Evolutionary conservation across 495 filamentous ascomycete species (phyloP).

Genomic region (Penicillium taxi): DNA sequence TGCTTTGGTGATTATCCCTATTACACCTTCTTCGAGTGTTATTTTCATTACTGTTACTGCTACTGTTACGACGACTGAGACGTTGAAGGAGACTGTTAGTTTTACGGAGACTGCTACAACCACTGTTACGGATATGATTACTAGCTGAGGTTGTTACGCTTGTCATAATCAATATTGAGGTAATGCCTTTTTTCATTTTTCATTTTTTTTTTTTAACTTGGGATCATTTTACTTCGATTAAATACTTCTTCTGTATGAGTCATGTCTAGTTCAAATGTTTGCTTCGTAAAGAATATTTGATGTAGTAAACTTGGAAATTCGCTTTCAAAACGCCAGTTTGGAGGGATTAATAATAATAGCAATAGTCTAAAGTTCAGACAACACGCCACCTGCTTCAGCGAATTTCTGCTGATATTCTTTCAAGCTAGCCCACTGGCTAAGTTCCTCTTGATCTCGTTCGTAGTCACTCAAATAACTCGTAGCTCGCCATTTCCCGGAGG

Average conservation of each 20-base stretch:
- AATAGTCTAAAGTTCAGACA: conserved; percentile 24
- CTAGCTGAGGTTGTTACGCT: too few species aligned
- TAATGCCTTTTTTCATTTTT: background rate
- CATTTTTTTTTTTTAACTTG: background rate
- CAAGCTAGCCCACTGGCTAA: conserved; percentile 65
- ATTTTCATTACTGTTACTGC: conserved; percentile 3
- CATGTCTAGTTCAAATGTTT: too few species aligned
- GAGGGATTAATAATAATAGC: too few species aligned
- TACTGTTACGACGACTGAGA: conserved; percentile 11
- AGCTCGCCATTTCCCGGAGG: conserved; percentile 25
- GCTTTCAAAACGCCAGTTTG: too few species aligned
- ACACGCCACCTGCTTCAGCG: conserved; percentile 51
- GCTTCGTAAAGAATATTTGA: too few species aligned
- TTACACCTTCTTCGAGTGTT: conserved; percentile 5
- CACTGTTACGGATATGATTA: conserved; percentile 7
- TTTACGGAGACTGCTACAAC: background rate
- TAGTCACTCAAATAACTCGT: conserved; percentile 40
- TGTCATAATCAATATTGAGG: too few species aligned
- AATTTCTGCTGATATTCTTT: conserved; percentile 66
- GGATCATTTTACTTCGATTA: too few species aligned
- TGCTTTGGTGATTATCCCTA: conserved; percentile 16
- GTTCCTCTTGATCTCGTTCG: conserved; percentile 63
- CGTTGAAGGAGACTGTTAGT: conserved; percentile 12
- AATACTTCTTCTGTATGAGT: too few species aligned
- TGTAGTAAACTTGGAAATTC: too few species aligned